These are phyloP conservation scores for Dactylorhiza incarnata DNA, from an alignment of 106 monocot genomes.

Conservation along the genomic window DNA sequence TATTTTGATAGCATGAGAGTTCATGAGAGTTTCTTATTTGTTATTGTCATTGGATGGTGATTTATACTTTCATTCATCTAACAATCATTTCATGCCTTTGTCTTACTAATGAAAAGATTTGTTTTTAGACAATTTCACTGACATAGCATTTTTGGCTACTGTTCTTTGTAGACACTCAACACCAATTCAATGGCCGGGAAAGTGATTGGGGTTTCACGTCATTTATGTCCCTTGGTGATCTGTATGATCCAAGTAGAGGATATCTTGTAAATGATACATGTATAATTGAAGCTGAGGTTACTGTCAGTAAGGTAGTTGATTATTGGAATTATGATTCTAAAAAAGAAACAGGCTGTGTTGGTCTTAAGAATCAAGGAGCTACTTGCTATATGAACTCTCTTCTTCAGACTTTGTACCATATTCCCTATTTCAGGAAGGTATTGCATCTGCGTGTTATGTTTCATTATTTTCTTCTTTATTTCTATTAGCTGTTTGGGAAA, in stretches of 20 bases:
- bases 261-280: constrained; percentile 92
- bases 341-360: constrained; percentile 91
- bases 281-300: constrained; percentile 93
- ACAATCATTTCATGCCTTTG: neutral
- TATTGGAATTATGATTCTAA: constrained; percentile 98
- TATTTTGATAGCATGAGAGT: no score
- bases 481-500: neutral
- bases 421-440: constrained; percentile 83
- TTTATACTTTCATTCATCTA: neutral
- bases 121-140: neutral
- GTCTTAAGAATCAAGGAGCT: constrained; percentile 94
- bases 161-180: constrained; percentile 71
- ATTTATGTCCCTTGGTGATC: constrained; percentile 89
- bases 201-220: constrained; percentile 99
- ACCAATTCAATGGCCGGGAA: constrained; percentile 90
- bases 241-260: constrained; percentile 79
- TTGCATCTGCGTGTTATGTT: neutral
- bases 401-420: constrained; percentile 85
- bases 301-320: constrained; percentile 77
- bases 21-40: neutral
- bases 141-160: neutral
- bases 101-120: neutral
- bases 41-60: neutral
- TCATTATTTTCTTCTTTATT: neutral
- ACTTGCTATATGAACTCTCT: constrained; percentile 98